Conservation (phyloP, 2,329 filamentous ascomycete species). For the Fusarium chuoi region DNA sequence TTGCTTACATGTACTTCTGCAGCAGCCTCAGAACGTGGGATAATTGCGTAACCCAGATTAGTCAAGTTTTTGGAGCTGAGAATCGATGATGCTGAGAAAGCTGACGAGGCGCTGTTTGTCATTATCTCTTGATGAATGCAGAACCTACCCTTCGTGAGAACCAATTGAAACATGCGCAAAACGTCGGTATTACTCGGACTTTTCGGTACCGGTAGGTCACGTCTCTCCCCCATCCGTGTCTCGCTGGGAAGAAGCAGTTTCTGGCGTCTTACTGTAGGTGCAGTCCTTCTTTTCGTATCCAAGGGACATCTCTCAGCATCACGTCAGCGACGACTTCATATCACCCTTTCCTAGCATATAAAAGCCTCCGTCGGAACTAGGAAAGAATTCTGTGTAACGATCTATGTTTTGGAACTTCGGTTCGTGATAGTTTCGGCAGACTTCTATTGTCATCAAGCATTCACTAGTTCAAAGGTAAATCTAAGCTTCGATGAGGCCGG, state of each 20-base stretch:
- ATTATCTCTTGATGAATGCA: rapidly evolving
- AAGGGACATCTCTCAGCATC: not conserved
- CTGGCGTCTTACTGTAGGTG: not conserved
- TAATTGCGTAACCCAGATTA: not conserved
- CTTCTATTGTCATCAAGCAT: rapidly evolving
- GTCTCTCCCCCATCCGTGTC: too few species aligned
- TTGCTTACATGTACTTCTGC: not conserved
- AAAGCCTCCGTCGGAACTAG: not conserved
- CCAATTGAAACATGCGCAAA: too few species aligned
- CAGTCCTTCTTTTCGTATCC: not conserved
- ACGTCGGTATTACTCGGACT: rapidly evolving
- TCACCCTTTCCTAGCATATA: not conserved
- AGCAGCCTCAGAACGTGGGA: not conserved
- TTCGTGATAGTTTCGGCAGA: rapidly evolving
- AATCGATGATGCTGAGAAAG: not conserved
- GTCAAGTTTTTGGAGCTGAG: not conserved
- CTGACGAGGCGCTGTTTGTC: not conserved
- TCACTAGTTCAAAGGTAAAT: not conserved
- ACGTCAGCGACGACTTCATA: not conserved
- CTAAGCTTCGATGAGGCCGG: not conserved
- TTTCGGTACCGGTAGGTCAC: too few species aligned
- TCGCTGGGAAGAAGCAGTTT: not conserved
- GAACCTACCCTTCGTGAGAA: rapidly evolving
- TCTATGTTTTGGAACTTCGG: not conserved
- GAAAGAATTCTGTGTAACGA: not conserved